These are phyloP conservation scores for Oldenlandia corymbosa DNA, from an alignment of 257 asterid species.

Conservation along the genomic window DNA sequence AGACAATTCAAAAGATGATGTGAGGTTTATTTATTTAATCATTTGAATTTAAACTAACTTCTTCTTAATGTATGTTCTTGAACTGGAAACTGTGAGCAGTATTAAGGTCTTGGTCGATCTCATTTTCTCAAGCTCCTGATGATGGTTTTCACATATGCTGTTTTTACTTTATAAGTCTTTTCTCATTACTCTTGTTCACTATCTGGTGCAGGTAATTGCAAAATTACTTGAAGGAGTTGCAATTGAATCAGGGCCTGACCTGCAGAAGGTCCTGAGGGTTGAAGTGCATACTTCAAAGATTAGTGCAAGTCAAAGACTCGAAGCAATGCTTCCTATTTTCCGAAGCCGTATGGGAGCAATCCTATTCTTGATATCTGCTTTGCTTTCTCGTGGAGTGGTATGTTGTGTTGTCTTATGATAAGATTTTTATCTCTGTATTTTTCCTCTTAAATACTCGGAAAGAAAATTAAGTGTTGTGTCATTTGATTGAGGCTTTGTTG, in stretches of 20 bases:
- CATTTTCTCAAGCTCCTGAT: not conserved
- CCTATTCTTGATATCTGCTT: constrained; percentile 85
- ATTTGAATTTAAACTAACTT: not conserved
- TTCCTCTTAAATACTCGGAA: not conserved
- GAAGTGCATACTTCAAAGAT: constrained; percentile 46
- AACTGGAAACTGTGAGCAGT: not conserved
- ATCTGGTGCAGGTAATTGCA: constrained; percentile 48
- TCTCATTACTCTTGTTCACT: not conserved
- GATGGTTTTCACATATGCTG: not conserved
- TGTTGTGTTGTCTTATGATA: constrained; percentile 11
- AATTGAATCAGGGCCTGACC: constrained; percentile 69
- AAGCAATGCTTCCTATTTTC: constrained; percentile 68
- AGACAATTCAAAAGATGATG: constrained; percentile 62
- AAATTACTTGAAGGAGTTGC: constrained; percentile 67
- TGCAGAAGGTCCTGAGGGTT: constrained; percentile 63
- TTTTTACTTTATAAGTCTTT: not conserved
- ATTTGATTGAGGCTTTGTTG: not conserved
- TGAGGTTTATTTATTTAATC: constrained; percentile 18
- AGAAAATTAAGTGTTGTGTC: not conserved
- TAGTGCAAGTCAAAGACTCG: constrained; percentile 55
- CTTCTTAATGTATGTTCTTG: not conserved
- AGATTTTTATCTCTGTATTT: not conserved
- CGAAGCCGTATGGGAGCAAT: constrained; percentile 95
- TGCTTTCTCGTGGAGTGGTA: constrained; percentile 95
- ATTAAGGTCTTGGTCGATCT: not conserved